Base-by-base conservation (phyloP, 768 basidiomycete species). In the Coprinopsis sp. region DNA sequence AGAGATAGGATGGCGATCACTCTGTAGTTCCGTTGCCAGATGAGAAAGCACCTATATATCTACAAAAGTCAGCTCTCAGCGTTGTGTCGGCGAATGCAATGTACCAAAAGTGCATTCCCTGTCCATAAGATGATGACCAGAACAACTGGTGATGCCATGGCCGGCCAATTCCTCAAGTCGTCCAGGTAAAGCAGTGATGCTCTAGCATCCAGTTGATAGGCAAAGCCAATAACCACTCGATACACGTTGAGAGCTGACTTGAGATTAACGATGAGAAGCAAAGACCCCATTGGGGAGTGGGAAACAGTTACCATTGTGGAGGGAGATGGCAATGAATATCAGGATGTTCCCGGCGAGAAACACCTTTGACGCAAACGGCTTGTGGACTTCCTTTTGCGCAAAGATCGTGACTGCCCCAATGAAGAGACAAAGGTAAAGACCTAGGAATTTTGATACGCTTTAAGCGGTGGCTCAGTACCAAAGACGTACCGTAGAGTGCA, bases 41-140 rank as follows among this genome's bases (percentile, higher is more conserved):
- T 56, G 31, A 60, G 50, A 36, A 57, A 65, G 43, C 62, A 63
- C 16, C 62, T 58, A 44, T 61, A 64, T 31, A 62, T 62, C 63
- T 62, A 39, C 37, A 25, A n/a, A 36, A 27, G 19, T 19, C 33
- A 33, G 37, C 7, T 37, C 7, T 27, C 5, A 8, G 8, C 21
- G 11, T 6, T 21, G 41, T 10, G 6, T n/a, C 5, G 4, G 22
- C 27, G 33, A 18, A 13, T 12, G n/a, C 16, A 33, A 56, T 57
- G 19, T 18, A 61, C 61, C 27, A 62, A 60, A 12, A 66, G 57
- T 22, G 45, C 49, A 38, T 66, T 61, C 3, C 61, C 64, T 10
- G 63, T 24, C 61, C 61, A 63, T 8, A 58, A 61, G 55, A 64
- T 58, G 8, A 59, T 36, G 21, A 55, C 61, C 4, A 60, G 19